Percentiles rank a stretch among this genome's conserved stretches.
Evolutionary conservation across 2,329 filamentous ascomycete species (phyloP).

Genomic region (Xylariaceae sp.): DNA sequence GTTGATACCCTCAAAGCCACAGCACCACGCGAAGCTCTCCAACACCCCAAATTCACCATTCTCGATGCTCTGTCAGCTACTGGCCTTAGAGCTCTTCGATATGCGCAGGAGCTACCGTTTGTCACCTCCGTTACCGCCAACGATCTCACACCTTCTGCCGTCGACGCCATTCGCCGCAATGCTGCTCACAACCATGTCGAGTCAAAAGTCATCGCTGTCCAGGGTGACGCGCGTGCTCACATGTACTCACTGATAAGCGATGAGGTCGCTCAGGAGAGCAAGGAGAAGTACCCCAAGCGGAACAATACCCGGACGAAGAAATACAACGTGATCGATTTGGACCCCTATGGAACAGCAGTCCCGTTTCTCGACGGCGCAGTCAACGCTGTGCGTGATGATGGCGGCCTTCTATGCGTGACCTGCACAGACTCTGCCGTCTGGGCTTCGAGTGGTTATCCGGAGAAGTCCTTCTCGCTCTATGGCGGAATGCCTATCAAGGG

Average conservation of each 20-base stretch:
- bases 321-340: conserved; percentile 93
- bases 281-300: conserved; percentile 36
- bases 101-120: conserved; percentile 85
- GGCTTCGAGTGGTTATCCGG: conserved; percentile 87
- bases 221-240: conserved; percentile 79
- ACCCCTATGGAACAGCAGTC: conserved; percentile 90
- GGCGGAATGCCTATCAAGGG: conserved; percentile 85
- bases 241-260: conserved; percentile 73
- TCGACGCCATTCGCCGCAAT: conserved; percentile 76
- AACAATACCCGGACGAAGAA: conserved; percentile 44
- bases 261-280: conserved; percentile 40
- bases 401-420: conserved; percentile 87
- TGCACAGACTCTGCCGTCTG: conserved; percentile 96
- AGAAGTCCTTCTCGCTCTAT: conserved; percentile 92
- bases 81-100: conserved; percentile 82
- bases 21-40: conserved; percentile 23
- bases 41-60: conserved; percentile 62
- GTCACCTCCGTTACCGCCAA: conserved; percentile 80
- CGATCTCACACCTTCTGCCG: conserved; percentile 73
- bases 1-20: conserved; percentile 13
- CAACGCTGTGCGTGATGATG: conserved; percentile 75
- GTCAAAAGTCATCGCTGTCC: conserved; percentile 64
- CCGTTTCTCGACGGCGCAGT: conserved; percentile 89
- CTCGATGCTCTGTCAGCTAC: conserved; percentile 93
- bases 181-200: conserved; percentile 74